Evolutionary conservation across 148 eudicot genomes (phyloP).

Genomic region (Dianthus caryophyllus): DNA sequence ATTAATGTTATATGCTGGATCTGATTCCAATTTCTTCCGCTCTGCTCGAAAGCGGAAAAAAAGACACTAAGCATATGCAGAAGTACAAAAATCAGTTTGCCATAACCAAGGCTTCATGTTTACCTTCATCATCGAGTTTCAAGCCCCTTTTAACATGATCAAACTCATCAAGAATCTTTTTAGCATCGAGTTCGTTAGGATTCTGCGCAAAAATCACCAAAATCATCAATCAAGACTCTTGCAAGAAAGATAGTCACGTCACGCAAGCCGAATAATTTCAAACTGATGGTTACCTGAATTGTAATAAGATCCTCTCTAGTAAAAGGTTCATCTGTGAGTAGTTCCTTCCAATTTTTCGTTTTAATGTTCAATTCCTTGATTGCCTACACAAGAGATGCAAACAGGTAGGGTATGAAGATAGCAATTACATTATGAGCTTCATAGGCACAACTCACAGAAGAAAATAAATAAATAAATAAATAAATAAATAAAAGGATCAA

Average conservation of each 20-base stretch:
- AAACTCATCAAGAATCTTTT: constrained; percentile 66
- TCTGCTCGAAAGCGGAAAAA: constrained; percentile 37
- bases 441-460: not conserved
- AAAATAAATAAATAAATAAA: not conserved
- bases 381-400: constrained; percentile 44
- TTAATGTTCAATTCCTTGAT: constrained; percentile 90
- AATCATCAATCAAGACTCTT: not conserved
- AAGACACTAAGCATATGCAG: constrained; percentile 8
- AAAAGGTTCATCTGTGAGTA: constrained; percentile 93
- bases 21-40: constrained; percentile 63
- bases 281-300: constrained; percentile 57
- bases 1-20: constrained; percentile 90
- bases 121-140: constrained; percentile 95
- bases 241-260: not conserved
- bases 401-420: not conserved
- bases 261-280: constrained; percentile 4
- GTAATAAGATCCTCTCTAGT: constrained; percentile 72
- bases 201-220: constrained; percentile 43
- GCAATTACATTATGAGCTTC: not conserved
- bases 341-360: constrained; percentile 97
- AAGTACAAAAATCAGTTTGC: not conserved
- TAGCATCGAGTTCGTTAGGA: constrained; percentile 75
- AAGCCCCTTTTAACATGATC: constrained; percentile 87
- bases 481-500: not conserved
- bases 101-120: not conserved